Base-by-base conservation (phyloP, 2,329 filamentous ascomycete species). In the Penicillium sp. region DNA sequence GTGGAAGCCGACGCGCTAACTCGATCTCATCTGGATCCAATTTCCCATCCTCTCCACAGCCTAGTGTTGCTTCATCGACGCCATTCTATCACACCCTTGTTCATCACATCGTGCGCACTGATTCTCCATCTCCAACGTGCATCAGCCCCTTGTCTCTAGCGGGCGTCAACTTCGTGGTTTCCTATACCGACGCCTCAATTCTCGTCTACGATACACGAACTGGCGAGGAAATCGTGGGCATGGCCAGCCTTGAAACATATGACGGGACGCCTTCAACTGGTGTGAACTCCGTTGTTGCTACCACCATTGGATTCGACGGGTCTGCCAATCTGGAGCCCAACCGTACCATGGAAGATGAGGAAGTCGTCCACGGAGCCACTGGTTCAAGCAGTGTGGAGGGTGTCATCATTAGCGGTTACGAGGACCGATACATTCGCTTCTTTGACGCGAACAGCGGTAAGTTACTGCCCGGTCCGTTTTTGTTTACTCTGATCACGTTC, bases 401-500 rank as follows among this genome's bases (percentile, higher is more conserved):
- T 13, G 91, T 96, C 23, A 90, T 99, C 57, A 97, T 99, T 63
- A 96, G 91, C 60, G 95, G 95, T 63, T 93, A 99, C 72, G 95
- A 99, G 79, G 95, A 99, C 78, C 88, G 91, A 67, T 97, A 92
- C 70, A 92, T 99, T 67, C 85, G 93, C 65, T 96, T 99, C 82
- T 99, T 96, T 74, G 95, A 99, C 81, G 95, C 95, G 62, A 98
- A 99, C 72, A 96, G 92, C 78, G 95, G 95, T 98, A 89, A 77
- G 91, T 85, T 27, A 43, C 61, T 16, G 6, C 26, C 49, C 14
- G 14, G 16, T n/a, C 43, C 19, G 19, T 33, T 21, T 7, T 16
- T 31, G 9, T 42, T 21, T 42, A 46, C 27, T 9, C 33, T 21
- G 6, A 23, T n/a, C n/a, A 45, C 23, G 27, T 26, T 49, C 62